Evolutionary conservation across 192 early-diverging fungal genomes (phyloP).

Genomic region (Rhizoclosmatium sp.): DNA sequence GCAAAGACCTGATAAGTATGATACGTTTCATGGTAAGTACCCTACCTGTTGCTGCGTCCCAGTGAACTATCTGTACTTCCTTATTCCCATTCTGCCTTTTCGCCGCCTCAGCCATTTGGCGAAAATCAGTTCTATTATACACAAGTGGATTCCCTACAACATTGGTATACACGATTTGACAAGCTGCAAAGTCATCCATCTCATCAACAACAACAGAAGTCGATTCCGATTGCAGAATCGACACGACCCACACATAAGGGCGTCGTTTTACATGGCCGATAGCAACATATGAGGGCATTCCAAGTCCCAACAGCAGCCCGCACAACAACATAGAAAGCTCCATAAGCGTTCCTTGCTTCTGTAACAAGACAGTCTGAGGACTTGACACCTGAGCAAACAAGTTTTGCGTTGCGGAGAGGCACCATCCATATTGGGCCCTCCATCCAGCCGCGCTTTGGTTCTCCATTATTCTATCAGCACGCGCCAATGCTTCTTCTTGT

Average conservation of each 20-base stretch:
- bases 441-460: slow-evolving; percentile 18
- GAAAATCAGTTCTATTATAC: slow-evolving; percentile 26
- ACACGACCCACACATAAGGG: slow-evolving; percentile 55
- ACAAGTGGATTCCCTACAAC: background rate
- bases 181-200: slow-evolving; percentile 25
- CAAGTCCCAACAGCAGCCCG: slow-evolving; percentile 40
- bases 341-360: slow-evolving; percentile 34
- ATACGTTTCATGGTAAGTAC: background rate
- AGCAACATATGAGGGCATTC: slow-evolving; percentile 47
- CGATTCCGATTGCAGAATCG: slow-evolving; percentile 27
- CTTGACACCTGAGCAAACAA: slow-evolving; percentile 40
- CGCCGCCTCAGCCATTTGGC: slow-evolving; percentile 15
- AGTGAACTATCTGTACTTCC: slow-evolving; percentile 37
- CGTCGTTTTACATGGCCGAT: slow-evolving; percentile 48
- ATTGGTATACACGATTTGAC: slow-evolving; percentile 19
- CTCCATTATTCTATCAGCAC: slow-evolving; percentile 10
- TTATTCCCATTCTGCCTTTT: slow-evolving; percentile 8
- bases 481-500: slow-evolving; percentile 19
- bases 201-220: background rate
- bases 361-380: slow-evolving; percentile 42
- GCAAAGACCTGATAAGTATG: background rate
- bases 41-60: slow-evolving; percentile 47
- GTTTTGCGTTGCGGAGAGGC: slow-evolving; percentile 27
- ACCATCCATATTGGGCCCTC: slow-evolving; percentile 1
- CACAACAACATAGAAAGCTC: slow-evolving; percentile 52